phyloP scores from a whole-genome alignment of 2,329 filamentous ascomycete genomes.

The Monilinia aucupariae region DNA sequence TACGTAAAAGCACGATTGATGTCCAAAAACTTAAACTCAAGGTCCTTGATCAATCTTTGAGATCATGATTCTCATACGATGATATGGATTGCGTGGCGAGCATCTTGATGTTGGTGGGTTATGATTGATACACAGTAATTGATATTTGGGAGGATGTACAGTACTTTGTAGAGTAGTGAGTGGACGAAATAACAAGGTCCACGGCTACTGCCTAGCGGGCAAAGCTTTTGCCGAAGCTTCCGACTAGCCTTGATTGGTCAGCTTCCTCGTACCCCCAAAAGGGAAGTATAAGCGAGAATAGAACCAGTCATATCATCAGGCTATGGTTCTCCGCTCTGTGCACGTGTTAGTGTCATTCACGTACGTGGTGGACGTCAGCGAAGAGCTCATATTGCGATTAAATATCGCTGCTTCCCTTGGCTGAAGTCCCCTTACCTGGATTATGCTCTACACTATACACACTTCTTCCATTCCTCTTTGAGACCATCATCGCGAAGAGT shows the following conservation, averaged over 20 bases:
- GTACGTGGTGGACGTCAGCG: neutral
- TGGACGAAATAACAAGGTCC: too few species aligned
- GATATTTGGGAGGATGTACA: too few species aligned
- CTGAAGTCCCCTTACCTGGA: too few species aligned
- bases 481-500: slow-evolving; percentile 7
- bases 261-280: slow-evolving; percentile 8
- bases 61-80: neutral
- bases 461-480: slow-evolving; percentile 3
- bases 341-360: neutral
- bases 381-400: neutral
- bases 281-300: neutral
- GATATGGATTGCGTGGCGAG: neutral
- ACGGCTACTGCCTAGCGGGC: too few species aligned
- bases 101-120: neutral
- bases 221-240: neutral
- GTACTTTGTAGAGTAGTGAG: too few species aligned
- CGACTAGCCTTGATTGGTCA: slow-evolving; percentile 3
- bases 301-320: neutral
- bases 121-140: neutral
- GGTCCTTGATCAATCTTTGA: neutral
- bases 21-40: neutral
- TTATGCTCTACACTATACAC: neutral
- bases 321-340: neutral
- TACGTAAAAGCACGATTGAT: too few species aligned
- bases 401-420: neutral